phyloP scores from a whole-genome alignment of 768 basidiomycete species.

The Lactifluus pinguis region DNA sequence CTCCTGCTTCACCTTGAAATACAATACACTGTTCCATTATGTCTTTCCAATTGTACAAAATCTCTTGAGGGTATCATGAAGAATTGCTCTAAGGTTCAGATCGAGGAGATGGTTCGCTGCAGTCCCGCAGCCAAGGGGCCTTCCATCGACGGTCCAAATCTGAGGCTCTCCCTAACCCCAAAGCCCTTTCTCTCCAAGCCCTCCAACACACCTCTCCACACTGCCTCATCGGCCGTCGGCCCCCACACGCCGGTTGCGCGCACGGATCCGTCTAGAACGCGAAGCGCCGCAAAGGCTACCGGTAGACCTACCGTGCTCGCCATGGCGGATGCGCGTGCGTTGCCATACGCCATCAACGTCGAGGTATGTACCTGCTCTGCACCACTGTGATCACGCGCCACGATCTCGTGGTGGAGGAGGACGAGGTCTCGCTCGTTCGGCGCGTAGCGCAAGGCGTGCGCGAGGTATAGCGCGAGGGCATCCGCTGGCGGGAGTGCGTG shows the following conservation, averaged over 20 bases:
- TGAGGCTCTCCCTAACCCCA: constrained; percentile 31
- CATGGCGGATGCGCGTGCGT: constrained; percentile 64
- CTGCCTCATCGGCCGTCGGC: constrained; percentile 47
- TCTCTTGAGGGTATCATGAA: not conserved
- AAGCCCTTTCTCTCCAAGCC: constrained; percentile 45
- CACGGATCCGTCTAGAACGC: constrained; percentile 51
- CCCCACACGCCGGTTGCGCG: constrained; percentile 54
- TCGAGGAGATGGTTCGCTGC: not conserved
- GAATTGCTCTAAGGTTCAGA: not conserved
- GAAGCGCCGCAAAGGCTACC: constrained; percentile 71
- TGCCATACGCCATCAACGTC: constrained; percentile 55
- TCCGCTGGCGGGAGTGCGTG: constrained; percentile 50
- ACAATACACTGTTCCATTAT: not conserved
- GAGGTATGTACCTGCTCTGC: constrained; percentile 54
- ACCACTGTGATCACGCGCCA: constrained; percentile 31
- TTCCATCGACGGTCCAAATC: constrained; percentile 38
- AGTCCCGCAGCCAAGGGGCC: constrained; percentile 10
- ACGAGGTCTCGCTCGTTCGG: constrained; percentile 79
- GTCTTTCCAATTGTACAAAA: not conserved
- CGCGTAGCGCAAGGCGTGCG: constrained; percentile 59
- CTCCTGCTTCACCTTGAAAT: no score
- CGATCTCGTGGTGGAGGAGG: constrained; percentile 76
- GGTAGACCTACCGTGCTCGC: constrained; percentile 85
- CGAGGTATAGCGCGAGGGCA: constrained; percentile 62
- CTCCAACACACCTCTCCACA: constrained; percentile 56